Base-by-base conservation (phyloP, 208 protist genomes). In the Lotmaria passim region DNA sequence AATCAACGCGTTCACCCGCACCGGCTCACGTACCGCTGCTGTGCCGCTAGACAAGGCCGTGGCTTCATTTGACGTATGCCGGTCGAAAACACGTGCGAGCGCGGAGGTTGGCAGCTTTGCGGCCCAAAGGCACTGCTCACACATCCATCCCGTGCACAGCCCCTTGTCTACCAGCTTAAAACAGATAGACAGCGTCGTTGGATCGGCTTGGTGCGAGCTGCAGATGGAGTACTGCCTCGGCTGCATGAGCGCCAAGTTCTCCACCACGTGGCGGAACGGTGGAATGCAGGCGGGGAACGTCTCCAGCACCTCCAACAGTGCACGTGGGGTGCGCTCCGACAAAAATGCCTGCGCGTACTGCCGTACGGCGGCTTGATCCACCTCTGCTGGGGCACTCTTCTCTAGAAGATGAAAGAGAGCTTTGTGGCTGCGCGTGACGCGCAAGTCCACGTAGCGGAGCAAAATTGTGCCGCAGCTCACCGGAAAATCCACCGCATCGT, bases 201-300 rank as follows among this genome's bases (percentile, higher is more conserved):
- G 66, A 60, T 93, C 41, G 28, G 61, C 56, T 7, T 53, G 36
- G 52, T 68, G 50, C 1, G 91, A 91, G 33, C 88, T 97, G 38
- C 86, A 83, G 56, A 98, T 97, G 11, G 92, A 97, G 74, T 98
- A 98, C 78, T 92, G 93, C n/a, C 96, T 83, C 1, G 82, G 89
- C 60, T 91, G 81, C 58, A 97, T 30, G 6, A 79, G 41, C 0
- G 80, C 73, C 31, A 96, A 70, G 43, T 92, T 64, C 67, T 97
- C 87, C 2, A 96, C 71, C 8, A 91, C 24, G 47, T 90, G 83
- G 10, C 76, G 78, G 12, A 93, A 72, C 24, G 80, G 84, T 24
- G 72, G 67, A 12, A 69, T 33, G 51, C 23, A 73, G 0, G 26
- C 7, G 3, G 63, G 44, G 1, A 83, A 39, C 17, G 56, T 53